These are phyloP conservation scores for Aspergillus sp. DNA, from an alignment of 2,329 filamentous ascomycete genomes.

Conservation along the genomic window DNA sequence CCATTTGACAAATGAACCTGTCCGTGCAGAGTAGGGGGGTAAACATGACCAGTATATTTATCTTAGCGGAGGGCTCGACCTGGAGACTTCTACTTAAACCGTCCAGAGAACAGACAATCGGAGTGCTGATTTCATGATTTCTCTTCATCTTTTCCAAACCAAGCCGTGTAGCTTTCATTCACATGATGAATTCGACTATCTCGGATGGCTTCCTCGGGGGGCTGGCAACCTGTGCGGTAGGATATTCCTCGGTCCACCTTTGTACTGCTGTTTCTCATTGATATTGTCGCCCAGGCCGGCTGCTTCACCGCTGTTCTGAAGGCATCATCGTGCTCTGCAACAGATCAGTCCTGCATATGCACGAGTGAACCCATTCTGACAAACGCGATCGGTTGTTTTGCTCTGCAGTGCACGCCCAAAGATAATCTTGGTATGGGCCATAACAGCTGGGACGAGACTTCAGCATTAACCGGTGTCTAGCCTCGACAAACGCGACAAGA, in stretches of 20 bases:
- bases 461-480: not conserved
- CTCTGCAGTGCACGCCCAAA: constrained; percentile 5
- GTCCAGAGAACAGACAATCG: not conserved
- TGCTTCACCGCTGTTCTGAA: constrained; percentile 2
- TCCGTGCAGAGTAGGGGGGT: not conserved
- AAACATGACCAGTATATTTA: not conserved
- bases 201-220: not conserved
- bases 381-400: constrained; percentile 7
- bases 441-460: not conserved
- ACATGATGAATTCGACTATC: constrained; percentile 1
- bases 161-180: not conserved
- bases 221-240: constrained; percentile 5
- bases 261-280: not conserved
- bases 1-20: not conserved
- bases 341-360: constrained; percentile 5
- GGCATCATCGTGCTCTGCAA: not conserved
- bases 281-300: not conserved
- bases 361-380: not conserved
- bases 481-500: constrained; percentile 8
- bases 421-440: constrained; percentile 1
- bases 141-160: not conserved
- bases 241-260: not conserved
- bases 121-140: not conserved
- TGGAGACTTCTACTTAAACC: not conserved
- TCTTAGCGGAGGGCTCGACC: not conserved